Evolutionary conservation across 352 stramenopile species (phyloP).

Genomic region (Phytopythium vexans): DNA sequence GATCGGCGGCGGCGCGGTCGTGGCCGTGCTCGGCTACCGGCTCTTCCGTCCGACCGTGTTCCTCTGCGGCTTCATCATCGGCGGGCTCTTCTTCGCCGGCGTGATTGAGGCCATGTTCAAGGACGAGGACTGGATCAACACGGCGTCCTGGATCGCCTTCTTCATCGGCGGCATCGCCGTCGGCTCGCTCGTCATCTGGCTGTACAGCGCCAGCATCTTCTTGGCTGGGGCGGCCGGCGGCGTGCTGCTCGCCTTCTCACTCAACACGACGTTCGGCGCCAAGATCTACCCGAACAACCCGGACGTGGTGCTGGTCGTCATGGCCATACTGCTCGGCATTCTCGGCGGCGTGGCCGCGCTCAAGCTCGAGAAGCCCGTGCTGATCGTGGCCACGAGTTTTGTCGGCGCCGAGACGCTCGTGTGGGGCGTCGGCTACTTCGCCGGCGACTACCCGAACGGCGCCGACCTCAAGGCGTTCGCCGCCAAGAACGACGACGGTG

Average conservation of each 20-base stretch:
- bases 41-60: constrained; percentile 62
- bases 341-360: constrained; percentile 40
- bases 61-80: constrained; percentile 64
- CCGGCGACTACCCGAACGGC: constrained; percentile 60
- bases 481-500: constrained; percentile 23
- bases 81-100: constrained; percentile 54
- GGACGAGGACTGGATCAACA: constrained; percentile 42
- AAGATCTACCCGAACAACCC: constrained; percentile 50
- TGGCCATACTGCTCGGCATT: constrained; percentile 38
- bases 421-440: constrained; percentile 66
- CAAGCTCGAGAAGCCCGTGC: constrained; percentile 51
- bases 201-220: constrained; percentile 54
- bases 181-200: constrained; percentile 40
- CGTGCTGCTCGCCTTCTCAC: constrained; percentile 43
- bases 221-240: constrained; percentile 36
- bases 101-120: constrained; percentile 55
- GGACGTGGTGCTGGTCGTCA: constrained; percentile 35
- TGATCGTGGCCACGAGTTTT: constrained; percentile 56
- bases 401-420: constrained; percentile 50
- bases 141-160: constrained; percentile 60
- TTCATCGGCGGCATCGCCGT: constrained; percentile 30
- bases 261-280: constrained; percentile 48
- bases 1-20: constrained; percentile 33
- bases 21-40: constrained; percentile 54
- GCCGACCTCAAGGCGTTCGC: constrained; percentile 49